Conservation (phyloP, 768 basidiomycete species). For the Amanita exitialis region DNA sequence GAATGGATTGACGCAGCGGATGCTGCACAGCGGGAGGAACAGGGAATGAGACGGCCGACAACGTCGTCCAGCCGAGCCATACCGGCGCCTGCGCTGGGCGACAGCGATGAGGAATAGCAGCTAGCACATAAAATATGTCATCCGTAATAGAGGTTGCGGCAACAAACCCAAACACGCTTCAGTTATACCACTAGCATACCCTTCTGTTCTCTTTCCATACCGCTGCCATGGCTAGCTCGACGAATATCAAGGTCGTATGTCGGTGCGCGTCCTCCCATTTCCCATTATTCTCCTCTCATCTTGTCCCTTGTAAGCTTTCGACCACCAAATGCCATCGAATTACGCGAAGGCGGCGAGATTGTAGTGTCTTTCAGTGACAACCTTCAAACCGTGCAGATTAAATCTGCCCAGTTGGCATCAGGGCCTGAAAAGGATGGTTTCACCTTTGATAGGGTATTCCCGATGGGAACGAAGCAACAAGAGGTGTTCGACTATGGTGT, state of each 20-base stretch:
- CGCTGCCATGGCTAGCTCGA: conserved; percentile 56
- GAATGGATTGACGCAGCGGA: conserved; percentile 90
- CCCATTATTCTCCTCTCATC: conserved; percentile 8
- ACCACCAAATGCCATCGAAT: conserved; percentile 87
- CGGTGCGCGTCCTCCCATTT: conserved; percentile 48
- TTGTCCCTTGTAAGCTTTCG: conserved; percentile 59
- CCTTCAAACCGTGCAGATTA: conserved; percentile 75
- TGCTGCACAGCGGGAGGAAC: conserved; percentile 61
- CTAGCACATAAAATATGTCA: not conserved
- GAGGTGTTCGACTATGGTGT: conserved; percentile 99
- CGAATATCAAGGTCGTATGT: conserved; percentile 98
- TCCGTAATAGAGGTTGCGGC: conserved; percentile 10
- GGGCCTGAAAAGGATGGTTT: conserved; percentile 97
- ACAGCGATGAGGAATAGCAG: conserved; percentile 36
- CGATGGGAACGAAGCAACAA: conserved; percentile 80
- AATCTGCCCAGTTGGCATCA: conserved; percentile 52
- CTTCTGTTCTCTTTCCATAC: conserved; percentile 11
- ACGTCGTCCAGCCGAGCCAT: conserved; percentile 51
- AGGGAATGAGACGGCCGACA: conserved; percentile 39
- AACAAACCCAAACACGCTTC: conserved; percentile 17
- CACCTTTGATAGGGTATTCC: conserved; percentile 95
- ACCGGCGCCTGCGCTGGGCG: conserved; percentile 29
- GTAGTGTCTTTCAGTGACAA: conserved; percentile 86
- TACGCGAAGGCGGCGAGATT: conserved; percentile 79
- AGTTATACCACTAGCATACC: conserved; percentile 8